Evolutionary conservation across 768 basidiomycete genomes (phyloP), one percentile per base, ranked within the genome.

Genomic region (Kwoniella newhampshirensis): DNA sequence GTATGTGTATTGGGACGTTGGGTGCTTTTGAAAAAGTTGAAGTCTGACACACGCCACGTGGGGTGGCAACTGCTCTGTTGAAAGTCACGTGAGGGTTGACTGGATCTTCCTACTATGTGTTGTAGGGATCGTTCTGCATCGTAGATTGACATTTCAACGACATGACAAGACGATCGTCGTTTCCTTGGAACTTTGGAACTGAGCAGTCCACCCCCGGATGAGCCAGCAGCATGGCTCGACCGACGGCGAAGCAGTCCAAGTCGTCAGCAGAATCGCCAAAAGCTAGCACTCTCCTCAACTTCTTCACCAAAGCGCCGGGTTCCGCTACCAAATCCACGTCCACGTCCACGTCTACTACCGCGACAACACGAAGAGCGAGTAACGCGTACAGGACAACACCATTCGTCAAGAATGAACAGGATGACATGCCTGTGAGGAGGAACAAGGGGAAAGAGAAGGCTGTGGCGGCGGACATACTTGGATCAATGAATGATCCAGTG

Each of bases 401-500:
- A 12, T 12, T 26, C 1, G 32, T 21, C 43, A 46, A 62, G 44
- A 51, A 44, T 17, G 51, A 53, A 30, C 23, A 6, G 26, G 40
- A n/a, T 18, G 26, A 32, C 13, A 32, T 32, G 13, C 32, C 32
- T 6, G 32, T 32, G 15, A n/a, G 21, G 17, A 41, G 17, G 40
- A n/a, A 21, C 15, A n/a, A 17, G 40, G 26, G 60, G 57, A 26
- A 67, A 62, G 50, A 52, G 30, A 46, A 60, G 48, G 46, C 56
- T 30, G 50, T 54, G 23, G 27, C 43, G 1, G 32, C 27, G 1
- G 26, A 25, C 12, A 8, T 58, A 2, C 21, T 26, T 8, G 70
- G 70, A 17, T 63, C 65, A 0, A 55, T 53, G 27, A 51, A 55
- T 17, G 67, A 70, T 51, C 74, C 74, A 2, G 64, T 75, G 0